Conservation (phyloP, 305 asterid species). For the Solanum hybrid region DNA sequence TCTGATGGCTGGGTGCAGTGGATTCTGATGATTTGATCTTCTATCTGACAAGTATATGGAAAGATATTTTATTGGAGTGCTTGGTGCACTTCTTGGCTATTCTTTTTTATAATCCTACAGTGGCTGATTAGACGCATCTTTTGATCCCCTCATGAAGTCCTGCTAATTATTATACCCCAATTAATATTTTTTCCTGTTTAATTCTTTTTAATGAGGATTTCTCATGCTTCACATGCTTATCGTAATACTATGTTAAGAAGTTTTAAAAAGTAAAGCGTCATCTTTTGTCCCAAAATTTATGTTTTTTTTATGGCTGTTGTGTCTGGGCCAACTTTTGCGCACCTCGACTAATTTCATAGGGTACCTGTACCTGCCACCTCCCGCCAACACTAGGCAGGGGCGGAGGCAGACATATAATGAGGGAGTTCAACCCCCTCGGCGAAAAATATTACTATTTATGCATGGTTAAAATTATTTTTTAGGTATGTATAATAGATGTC, state of each 20-base stretch:
- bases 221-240: not conserved
- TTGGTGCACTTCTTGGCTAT: not conserved
- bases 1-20: not conserved
- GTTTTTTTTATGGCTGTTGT: not conserved
- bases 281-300: not conserved
- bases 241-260: not conserved
- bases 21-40: not conserved
- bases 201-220: not conserved
- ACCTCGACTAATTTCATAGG: not conserved
- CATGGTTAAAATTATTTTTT: too few relatives aligned
- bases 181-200: not conserved
- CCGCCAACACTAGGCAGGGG: not conserved
- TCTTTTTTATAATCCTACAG: not conserved
- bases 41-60: not conserved
- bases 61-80: not conserved
- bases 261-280: not conserved
- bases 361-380: not conserved
- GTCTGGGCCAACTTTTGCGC: not conserved
- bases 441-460: too few relatives aligned
- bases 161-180: not conserved
- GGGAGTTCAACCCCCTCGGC: too few relatives aligned
- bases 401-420: too few relatives aligned
- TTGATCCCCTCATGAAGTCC: not conserved
- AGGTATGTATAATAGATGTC: too few relatives aligned
- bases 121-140: not conserved